phyloP scores from a whole-genome alignment of 2,329 filamentous ascomycete genomes.

The Penicillium sp. region DNA sequence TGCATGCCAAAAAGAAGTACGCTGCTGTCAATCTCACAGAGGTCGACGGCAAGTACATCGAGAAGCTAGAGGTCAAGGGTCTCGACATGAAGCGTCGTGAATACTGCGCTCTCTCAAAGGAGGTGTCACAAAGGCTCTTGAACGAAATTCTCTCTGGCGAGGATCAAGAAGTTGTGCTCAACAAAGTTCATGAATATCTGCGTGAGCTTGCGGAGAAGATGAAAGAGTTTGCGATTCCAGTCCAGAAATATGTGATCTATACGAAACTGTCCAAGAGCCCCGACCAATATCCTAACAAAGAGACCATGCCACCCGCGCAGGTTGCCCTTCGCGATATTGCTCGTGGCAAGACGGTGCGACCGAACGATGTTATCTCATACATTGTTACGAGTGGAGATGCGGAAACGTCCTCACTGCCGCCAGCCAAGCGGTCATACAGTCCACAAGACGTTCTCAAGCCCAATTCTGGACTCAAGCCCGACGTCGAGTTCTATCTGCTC shows the following conservation, averaged over 20 bases:
- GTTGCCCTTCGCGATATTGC: constrained; percentile 87
- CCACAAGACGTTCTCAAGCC: constrained; percentile 81
- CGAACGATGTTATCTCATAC: constrained; percentile 95
- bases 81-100: constrained; percentile 97
- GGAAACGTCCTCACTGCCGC: constrained; percentile 62
- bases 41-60: constrained; percentile 82
- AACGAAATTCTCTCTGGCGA: constrained; percentile 94
- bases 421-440: constrained; percentile 86
- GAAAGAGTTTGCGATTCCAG: constrained; percentile 73
- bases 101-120: constrained; percentile 93
- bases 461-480: constrained; percentile 74
- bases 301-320: constrained; percentile 95
- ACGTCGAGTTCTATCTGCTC: constrained; percentile 96
- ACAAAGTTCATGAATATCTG: constrained; percentile 90
- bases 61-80: constrained; percentile 97
- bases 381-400: constrained; percentile 73
- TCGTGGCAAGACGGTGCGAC: constrained; percentile 82
- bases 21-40: constrained; percentile 93
- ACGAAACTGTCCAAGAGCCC: constrained; percentile 95
- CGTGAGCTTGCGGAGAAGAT: constrained; percentile 82
- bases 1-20: constrained; percentile 99
- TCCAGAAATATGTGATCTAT: constrained; percentile 93
- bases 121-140: constrained; percentile 86
- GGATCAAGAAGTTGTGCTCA: constrained; percentile 82
- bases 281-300: constrained; percentile 89